Evolutionary conservation across 202 grass and related monocot genomes (phyloP), one percentile per base, ranked within the genome.

Genomic region (Thinopyrum obtusiflorum): DNA sequence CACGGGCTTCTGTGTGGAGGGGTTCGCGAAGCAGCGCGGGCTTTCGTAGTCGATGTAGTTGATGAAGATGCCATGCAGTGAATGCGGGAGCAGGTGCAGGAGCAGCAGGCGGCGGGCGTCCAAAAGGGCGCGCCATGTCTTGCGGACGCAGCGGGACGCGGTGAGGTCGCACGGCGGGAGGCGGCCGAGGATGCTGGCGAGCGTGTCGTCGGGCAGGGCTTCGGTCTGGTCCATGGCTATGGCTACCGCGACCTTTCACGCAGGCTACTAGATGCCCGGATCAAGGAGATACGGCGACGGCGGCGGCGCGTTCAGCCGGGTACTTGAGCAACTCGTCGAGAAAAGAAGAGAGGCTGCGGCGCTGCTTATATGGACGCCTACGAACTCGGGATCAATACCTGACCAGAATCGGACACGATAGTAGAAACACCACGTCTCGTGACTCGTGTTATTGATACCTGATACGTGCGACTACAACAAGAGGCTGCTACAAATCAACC

Each of bases 61-160:
- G 76, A 86, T 2, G 57, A 86, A 80, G 84, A 86, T 9, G 67
- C 57, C 49, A 17, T 27, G 49, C 49, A 70, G 9, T 33, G 33
- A 25, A 15, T 36, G 74, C 24, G 44, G 80, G 32, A 82, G 80
- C 31, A 40, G 4, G 80, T 72, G 24, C 17, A 14, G 64, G 28
- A 67, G 65, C 26, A 68, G 65, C 15, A 68, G 65, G 65, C 65
- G 6, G 29, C 1, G 65, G 65, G 7, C 17, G 7, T 68, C 65
- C 5, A 68, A 15, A 17, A 35, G 3, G 15, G 17, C 15, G 7
- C 31, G 65, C 31, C 29, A 68, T 0, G 65, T 10, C 31, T 68
- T 35, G 65, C 29, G 17, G 65, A 68, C 31, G 29, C 31, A n/a
- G 65, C 65, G 31, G 31, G 65, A 68, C 31, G 17, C 65, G 31